Evolutionary conservation across 225 moss, liverwort and hornwort species (phyloP), one percentile per base, ranked within the genome.

Genomic region (Antitrichia curtipendula): DNA sequence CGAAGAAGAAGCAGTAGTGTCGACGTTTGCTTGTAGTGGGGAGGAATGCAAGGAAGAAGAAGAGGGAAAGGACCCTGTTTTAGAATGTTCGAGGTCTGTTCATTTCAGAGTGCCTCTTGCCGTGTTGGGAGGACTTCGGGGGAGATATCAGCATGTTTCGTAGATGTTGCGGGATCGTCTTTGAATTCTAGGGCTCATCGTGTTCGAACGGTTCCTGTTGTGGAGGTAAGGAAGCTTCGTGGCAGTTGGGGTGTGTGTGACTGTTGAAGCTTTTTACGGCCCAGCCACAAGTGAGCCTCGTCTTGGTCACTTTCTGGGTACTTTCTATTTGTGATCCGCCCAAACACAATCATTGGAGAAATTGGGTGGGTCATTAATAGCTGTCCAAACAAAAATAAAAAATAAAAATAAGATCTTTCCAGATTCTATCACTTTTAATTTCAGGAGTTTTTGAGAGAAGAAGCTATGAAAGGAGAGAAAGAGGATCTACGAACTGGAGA

Each of bases 401-500:
- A 40, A 13, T 49, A 64, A 69, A 13, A 1, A 43, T 17, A 28
- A 47, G 1, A 6, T 18, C 3, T 10, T 11, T 31, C 10, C 7
- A 49, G 49, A 19, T 74, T 74, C 19, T 31, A 1, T 10, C 0
- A 22, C n/a, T n/a, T n/a, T n/a, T n/a, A n/a, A 2, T 15, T 76
- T 76, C 1, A 8, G 1, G 75, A 52, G 22, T 20, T 34, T 75
- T 32, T 34, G 8, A 50, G 3, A 34, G 13, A 31, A 49, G 4
- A 73, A 50, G 32, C 12, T 32, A 1, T 8, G 13, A 32, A 50
- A 50, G 32, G 8, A 50, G 34, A 22, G 8, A 8, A 32, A 50
- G 32, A 50, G 21, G 7, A 21, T 52, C 3, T 34, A 0, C 13
- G 5, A 36, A 0, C 14, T 14, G 14, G 5, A 8, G 23, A 8